Percentiles rank a stretch among this genome's conserved stretches.
Conservation (phyloP, 352 stramenopile species). For the Globisporangium spinosum region DNA sequence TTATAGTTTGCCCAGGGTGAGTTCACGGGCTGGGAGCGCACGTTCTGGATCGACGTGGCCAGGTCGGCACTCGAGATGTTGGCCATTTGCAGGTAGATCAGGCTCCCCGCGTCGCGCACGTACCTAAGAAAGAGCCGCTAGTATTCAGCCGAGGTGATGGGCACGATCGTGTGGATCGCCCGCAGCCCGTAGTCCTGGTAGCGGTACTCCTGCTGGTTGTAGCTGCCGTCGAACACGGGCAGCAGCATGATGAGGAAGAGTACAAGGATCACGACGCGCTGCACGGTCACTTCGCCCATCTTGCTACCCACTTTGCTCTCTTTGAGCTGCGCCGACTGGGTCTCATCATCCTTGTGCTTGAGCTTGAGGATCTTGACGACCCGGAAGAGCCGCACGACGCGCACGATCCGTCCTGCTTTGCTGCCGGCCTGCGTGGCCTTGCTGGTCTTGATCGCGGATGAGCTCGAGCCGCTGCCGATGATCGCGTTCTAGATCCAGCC, state of each 20-base stretch:
- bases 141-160: constrained; percentile 41
- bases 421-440: constrained; percentile 68
- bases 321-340: constrained; percentile 30
- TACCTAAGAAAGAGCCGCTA: constrained; percentile 59
- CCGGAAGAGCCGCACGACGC: constrained; percentile 78
- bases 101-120: constrained; percentile 49
- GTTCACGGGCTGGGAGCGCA: constrained; percentile 47
- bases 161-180: constrained; percentile 67
- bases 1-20: constrained; percentile 41
- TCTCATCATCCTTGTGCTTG: constrained; percentile 67
- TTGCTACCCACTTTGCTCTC: constrained; percentile 88
- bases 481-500: constrained; percentile 78
- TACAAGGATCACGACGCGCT: constrained; percentile 86
- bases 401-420: constrained; percentile 84
- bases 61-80: constrained; percentile 45
- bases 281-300: constrained; percentile 87
- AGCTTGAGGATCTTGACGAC: constrained; percentile 87
- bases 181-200: constrained; percentile 85
- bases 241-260: constrained; percentile 88
- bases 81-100: constrained; percentile 57
- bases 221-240: constrained; percentile 82
- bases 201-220: constrained; percentile 69
- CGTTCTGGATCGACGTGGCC: constrained; percentile 23
- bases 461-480: constrained; percentile 42
- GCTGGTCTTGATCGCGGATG: constrained; percentile 60